Conservation (phyloP, 2,329 filamentous ascomycete genomes). For the Alternaria metachromatica region DNA sequence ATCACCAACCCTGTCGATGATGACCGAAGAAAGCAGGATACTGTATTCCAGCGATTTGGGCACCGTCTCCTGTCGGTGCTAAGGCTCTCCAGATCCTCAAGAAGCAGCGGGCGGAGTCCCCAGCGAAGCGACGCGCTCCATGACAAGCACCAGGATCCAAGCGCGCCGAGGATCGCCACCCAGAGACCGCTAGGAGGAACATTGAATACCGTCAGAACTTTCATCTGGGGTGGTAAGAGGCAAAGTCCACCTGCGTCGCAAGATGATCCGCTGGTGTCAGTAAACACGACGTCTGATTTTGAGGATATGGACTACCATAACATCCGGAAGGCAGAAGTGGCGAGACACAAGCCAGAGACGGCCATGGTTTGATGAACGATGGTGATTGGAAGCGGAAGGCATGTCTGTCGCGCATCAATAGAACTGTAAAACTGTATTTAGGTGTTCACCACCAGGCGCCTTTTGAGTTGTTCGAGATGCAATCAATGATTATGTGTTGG, state of each 20-base stretch:
- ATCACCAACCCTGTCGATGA: neutral
- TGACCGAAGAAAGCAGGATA: neutral
- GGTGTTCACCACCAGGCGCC: too few relatives aligned
- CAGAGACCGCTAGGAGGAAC: conserved; percentile 5
- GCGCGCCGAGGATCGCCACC: conserved; percentile 5
- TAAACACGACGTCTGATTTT: neutral
- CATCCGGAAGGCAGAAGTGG: neutral
- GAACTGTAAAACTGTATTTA: too few relatives aligned
- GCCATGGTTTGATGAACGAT: neutral
- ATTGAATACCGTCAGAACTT: neutral
- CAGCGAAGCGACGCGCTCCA: neutral
- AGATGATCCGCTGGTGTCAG: neutral
- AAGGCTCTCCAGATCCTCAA: conserved; percentile 1
- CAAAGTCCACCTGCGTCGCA: neutral
- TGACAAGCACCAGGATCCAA: neutral
- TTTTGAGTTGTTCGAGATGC: too few relatives aligned
- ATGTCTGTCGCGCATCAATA: neutral
- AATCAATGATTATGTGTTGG: too few relatives aligned
- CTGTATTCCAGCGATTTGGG: neutral
- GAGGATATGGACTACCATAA: neutral
- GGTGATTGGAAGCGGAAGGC: neutral
- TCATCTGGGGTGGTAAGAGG: conserved; percentile 4
- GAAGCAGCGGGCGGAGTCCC: neutral
- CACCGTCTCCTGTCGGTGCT: conserved; percentile 2
- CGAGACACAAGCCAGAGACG: neutral